Evolutionary conservation across 2,329 filamentous ascomycete genomes (phyloP).

Genomic region (Botrytis byssoidea): DNA sequence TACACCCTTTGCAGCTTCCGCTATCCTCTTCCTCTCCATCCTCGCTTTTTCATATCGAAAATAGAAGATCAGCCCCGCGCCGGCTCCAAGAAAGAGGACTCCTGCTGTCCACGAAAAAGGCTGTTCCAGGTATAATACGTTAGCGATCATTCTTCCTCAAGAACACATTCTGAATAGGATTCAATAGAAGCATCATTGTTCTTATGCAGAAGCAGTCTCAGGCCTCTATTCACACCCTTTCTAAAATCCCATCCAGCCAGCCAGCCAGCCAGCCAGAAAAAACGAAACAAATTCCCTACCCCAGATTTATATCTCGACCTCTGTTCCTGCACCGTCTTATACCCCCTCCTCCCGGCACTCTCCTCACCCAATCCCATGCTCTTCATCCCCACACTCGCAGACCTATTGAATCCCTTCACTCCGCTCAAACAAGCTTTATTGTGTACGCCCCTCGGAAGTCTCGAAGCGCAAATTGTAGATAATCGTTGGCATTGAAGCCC

Average conservation of each 20-base stretch:
- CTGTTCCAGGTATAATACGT: slow-evolving; percentile 42
- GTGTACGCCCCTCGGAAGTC: background rate
- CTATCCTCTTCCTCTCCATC: slow-evolving; percentile 83
- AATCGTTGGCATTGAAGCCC: slow-evolving; percentile 24
- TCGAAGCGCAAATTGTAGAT: slow-evolving; percentile 15
- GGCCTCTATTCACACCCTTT: background rate
- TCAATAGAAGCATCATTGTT: background rate
- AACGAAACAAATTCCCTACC: slow-evolving; percentile 26
- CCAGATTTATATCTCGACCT: slow-evolving; percentile 36
- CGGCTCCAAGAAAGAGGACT: slow-evolving; percentile 77
- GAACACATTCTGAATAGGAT: background rate
- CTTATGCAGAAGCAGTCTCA: background rate
- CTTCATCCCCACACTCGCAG: background rate
- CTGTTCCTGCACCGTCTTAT: slow-evolving; percentile 39
- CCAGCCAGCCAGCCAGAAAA: background rate
- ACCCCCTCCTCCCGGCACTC: slow-evolving; percentile 3
- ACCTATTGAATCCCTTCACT: background rate
- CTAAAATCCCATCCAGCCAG: background rate
- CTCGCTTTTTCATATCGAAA: slow-evolving; percentile 92
- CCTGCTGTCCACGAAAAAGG: slow-evolving; percentile 95
- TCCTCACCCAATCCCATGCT: background rate
- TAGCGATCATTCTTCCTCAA: background rate
- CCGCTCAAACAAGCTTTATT: background rate
- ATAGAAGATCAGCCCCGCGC: slow-evolving; percentile 77
- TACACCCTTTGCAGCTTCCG: slow-evolving; percentile 89